phyloP scores from a whole-genome alignment of 768 basidiomycete species.

The Suillus sp. region DNA sequence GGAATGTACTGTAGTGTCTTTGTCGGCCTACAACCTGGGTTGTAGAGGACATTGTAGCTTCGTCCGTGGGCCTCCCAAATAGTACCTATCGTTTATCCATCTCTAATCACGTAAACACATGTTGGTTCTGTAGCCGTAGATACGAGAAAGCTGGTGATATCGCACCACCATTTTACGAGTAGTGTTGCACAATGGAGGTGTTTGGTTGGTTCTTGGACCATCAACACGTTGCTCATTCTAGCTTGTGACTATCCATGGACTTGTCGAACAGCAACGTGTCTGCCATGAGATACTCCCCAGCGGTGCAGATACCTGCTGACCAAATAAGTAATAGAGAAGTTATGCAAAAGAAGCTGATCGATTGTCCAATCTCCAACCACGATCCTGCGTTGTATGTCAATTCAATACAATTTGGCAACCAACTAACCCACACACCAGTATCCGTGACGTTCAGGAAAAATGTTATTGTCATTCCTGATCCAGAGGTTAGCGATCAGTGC shows the following conservation, averaged over 20 bases:
- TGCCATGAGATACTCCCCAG: conserved; percentile 72
- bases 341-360: conserved; percentile 87
- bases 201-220: neutral
- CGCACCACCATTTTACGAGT: neutral
- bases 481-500: conserved; percentile 14
- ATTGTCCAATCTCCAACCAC: conserved; percentile 89
- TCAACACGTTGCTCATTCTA: conserved; percentile 12
- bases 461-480: conserved; percentile 73
- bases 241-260: conserved; percentile 23
- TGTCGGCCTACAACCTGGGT: neutral
- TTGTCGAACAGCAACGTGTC: conserved; percentile 28
- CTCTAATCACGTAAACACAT: neutral
- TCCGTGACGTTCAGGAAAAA: conserved; percentile 87
- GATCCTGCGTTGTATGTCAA: conserved; percentile 49
- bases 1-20: neutral
- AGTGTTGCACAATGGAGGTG: neutral
- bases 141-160: neutral
- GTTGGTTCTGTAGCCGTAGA: neutral
- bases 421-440: conserved; percentile 49
- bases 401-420: conserved; percentile 1
- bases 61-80: neutral
- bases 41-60: neutral
- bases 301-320: conserved; percentile 74
- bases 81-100: neutral
- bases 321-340: conserved; percentile 77